Percentiles rank a stretch among this genome's conserved stretches.
Evolutionary conservation across 805 yeast genomes (phyloP).

Genomic region (Ogataea salicorniae): DNA sequence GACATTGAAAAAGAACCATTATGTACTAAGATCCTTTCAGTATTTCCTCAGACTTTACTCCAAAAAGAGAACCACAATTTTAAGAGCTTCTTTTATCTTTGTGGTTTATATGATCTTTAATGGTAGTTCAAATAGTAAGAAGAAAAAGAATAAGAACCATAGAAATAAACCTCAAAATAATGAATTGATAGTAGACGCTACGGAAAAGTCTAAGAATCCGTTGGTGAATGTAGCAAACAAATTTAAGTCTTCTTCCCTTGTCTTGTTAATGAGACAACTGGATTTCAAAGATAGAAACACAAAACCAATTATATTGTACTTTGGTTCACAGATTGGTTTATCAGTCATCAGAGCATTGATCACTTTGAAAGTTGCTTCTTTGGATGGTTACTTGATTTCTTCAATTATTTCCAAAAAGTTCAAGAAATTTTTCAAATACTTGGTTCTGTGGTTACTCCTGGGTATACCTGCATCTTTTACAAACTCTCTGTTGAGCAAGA

Average conservation of each 20-base stretch:
- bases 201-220: slow-evolving; percentile 2
- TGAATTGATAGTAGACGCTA: background rate
- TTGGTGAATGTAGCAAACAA: background rate
- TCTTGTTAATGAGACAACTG: slow-evolving; percentile 13
- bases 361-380: slow-evolving; percentile 75
- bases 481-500: slow-evolving; percentile 62
- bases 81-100: slow-evolving; percentile 19
- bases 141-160: background rate
- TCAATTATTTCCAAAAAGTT: slow-evolving; percentile 70
- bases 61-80: slow-evolving; percentile 17
- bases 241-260: slow-evolving; percentile 15
- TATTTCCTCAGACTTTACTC: slow-evolving; percentile 16
- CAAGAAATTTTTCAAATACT: slow-evolving; percentile 52
- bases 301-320: slow-evolving; percentile 15
- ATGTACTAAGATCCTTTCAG: slow-evolving; percentile 9
- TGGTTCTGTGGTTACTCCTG: slow-evolving; percentile 73
- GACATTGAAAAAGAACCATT: slow-evolving; percentile 3
- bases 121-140: slow-evolving; percentile 16
- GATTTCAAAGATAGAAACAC: slow-evolving; percentile 9
- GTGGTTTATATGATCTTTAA: slow-evolving; percentile 25
- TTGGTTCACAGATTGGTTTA: slow-evolving; percentile 51
- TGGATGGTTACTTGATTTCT: slow-evolving; percentile 84
- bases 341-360: slow-evolving; percentile 65
- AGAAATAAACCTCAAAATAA: background rate
- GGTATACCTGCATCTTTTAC: slow-evolving; percentile 84